Evolutionary conservation across 441 rosid species (phyloP).

Genomic region (Populus hybrid): DNA sequence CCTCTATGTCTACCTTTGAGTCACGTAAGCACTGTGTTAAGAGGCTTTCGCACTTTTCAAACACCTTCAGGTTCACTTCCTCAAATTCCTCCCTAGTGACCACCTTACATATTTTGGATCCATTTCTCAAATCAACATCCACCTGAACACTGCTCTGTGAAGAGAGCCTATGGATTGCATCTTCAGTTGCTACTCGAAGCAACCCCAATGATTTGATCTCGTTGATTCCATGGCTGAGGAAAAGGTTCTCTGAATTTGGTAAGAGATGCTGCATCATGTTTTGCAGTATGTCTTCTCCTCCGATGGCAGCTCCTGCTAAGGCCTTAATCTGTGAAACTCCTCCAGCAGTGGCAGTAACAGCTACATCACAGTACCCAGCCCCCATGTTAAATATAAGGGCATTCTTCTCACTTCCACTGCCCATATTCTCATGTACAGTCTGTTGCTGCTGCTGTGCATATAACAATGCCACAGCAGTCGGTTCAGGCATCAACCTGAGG

Average conservation of each 20-base stretch:
- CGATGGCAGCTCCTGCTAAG: conserved; percentile 58
- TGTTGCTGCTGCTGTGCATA: conserved; percentile 88
- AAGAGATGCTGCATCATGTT: conserved; percentile 58
- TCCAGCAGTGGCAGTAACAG: conserved; percentile 76
- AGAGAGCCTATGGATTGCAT: conserved; percentile 67
- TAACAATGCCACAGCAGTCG: conserved; percentile 76
- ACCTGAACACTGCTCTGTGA: conserved; percentile 41
- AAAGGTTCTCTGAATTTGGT: conserved; percentile 43
- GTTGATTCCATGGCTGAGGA: conserved; percentile 36
- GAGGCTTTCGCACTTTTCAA: conserved; percentile 57
- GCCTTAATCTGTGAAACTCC: conserved; percentile 88
- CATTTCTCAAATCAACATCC: conserved; percentile 66
- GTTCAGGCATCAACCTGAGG: conserved; percentile 84
- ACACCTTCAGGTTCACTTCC: conserved; percentile 51
- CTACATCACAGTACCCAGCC: conserved; percentile 82
- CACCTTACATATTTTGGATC: conserved; percentile 43
- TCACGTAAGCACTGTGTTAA: conserved; percentile 58
- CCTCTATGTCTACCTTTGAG: conserved; percentile 49
- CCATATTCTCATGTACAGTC: conserved; percentile 57
- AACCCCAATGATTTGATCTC: conserved; percentile 46
- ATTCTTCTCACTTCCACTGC: conserved; percentile 72
- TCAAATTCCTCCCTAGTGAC: conserved; percentile 63
- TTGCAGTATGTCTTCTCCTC: conserved; percentile 87
- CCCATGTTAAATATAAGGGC: conserved; percentile 85
- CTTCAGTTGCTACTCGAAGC: conserved; percentile 73